Evolutionary conservation across 179 eudicot species (phyloP).

Genomic region (Carnegiea gigantea): DNA sequence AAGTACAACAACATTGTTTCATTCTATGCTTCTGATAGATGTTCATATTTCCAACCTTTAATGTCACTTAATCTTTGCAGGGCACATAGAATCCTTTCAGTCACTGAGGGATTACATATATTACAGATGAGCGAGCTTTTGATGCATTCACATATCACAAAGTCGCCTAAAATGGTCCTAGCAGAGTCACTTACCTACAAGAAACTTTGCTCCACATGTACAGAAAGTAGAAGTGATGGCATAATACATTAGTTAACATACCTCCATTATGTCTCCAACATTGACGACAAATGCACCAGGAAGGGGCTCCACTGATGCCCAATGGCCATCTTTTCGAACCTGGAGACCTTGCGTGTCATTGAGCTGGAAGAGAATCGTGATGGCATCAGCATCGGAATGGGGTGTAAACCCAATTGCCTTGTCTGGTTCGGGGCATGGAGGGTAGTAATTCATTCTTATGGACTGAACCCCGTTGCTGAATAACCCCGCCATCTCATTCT

Average conservation of each 20-base stretch:
- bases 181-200: not conserved
- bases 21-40: too few species aligned
- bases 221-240: too few species aligned
- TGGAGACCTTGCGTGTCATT: constrained; percentile 50
- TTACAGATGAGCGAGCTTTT: too few species aligned
- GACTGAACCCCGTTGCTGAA: constrained; percentile 53
- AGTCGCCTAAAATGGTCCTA: not conserved
- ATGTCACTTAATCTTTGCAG: too few species aligned
- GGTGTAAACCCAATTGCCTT: constrained; percentile 54
- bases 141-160: not conserved
- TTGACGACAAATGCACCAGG: constrained; percentile 48
- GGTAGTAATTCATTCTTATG: constrained; percentile 69
- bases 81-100: too few species aligned
- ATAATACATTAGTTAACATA: constrained; percentile 5
- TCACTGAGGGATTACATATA: too few species aligned
- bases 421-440: constrained; percentile 60
- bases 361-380: constrained; percentile 64
- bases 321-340: constrained; percentile 47
- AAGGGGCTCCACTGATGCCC: constrained; percentile 48
- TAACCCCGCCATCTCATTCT: constrained; percentile 39
- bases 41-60: too few species aligned
- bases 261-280: constrained; percentile 64
- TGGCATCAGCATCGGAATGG: constrained; percentile 60
- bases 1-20: too few species aligned
- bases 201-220: not conserved